These are phyloP conservation scores for Galeopsis tetrahit DNA, from an alignment of 257 asterid genomes.

Conservation along the genomic window DNA sequence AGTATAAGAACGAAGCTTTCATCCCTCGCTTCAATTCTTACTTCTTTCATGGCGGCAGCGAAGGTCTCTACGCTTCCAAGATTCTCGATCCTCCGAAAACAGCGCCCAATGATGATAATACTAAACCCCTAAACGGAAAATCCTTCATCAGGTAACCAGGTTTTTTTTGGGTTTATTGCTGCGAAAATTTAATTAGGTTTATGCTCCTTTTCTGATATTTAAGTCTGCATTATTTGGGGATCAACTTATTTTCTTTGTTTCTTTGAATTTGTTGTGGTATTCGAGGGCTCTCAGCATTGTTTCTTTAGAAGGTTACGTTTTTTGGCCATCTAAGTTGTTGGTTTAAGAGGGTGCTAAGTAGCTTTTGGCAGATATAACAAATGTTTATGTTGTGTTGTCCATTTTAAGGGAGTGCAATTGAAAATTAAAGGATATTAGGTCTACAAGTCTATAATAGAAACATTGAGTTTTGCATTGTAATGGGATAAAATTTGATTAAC, in stretches of 20 bases:
- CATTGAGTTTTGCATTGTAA: conserved; percentile 12
- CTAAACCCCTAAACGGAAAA: conserved; percentile 79
- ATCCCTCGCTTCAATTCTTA: conserved; percentile 85
- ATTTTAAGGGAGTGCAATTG: conserved; percentile 1
- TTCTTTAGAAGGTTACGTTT: not conserved
- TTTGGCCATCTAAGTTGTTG: conserved; percentile 6
- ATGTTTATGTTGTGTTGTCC: not conserved
- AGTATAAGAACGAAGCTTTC: conserved; percentile 79
- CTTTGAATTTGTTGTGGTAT: conserved; percentile 13
- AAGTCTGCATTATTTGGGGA: conserved; percentile 16
- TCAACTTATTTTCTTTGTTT: not conserved
- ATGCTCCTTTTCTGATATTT: not conserved
- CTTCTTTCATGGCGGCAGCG: conserved; percentile 98
- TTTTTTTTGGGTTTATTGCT: conserved; percentile 11
- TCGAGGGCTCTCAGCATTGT: not conserved
- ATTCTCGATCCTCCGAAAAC: conserved; percentile 46
- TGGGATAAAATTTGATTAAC: not conserved
- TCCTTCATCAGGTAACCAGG: conserved; percentile 78
- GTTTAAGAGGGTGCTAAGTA: conserved; percentile 21
- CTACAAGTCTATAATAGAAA: not conserved
- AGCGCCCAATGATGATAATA: conserved; percentile 50
- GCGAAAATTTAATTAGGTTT: not conserved
- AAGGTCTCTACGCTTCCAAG: conserved; percentile 93
- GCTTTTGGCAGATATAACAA: conserved; percentile 7
- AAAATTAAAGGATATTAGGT: conserved; percentile 16